phyloP scores from a whole-genome alignment of 805 yeast genomes.

The Saccharomycopsis sp. region DNA sequence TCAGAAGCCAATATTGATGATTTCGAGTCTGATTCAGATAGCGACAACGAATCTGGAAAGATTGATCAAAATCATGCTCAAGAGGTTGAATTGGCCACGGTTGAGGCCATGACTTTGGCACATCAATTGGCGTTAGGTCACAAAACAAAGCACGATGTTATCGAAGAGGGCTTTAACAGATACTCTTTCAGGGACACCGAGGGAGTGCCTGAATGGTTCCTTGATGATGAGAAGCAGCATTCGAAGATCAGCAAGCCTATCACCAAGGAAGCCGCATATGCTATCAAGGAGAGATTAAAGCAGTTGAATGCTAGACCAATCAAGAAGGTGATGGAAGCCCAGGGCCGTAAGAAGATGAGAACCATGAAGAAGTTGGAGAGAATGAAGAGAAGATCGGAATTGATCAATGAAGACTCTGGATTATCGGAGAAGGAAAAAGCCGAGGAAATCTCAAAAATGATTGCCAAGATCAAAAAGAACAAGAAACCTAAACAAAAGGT shows the following conservation, averaged over 20 bases:
- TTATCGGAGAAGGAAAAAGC: conserved; percentile 93
- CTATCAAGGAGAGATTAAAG: conserved; percentile 65
- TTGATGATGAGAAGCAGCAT: conserved; percentile 86
- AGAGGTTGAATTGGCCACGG: conserved; percentile 80
- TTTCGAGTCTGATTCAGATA: conserved; percentile 34
- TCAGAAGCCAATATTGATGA: conserved; percentile 33
- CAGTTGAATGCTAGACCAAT: conserved; percentile 95
- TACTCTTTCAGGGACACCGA: conserved; percentile 88
- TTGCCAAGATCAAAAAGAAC: conserved; percentile 62
- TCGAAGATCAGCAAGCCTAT: conserved; percentile 84
- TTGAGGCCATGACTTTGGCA: conserved; percentile 96
- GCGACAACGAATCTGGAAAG: conserved; percentile 29
- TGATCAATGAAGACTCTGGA: conserved; percentile 79
- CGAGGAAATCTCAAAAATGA: conserved; percentile 80
- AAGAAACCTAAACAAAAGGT: conserved; percentile 70
- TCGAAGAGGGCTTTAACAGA: conserved; percentile 90
- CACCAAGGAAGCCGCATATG: conserved; percentile 87
- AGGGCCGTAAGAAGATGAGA: conserved; percentile 92
- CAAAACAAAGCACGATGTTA: conserved; percentile 71
- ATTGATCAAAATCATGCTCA: conserved; percentile 40
- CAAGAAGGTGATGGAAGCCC: conserved; percentile 97
- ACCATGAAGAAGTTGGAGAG: conserved; percentile 82
- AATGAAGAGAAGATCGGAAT: conserved; percentile 85
- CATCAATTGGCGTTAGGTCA: conserved; percentile 92
- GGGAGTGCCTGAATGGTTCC: conserved; percentile 93